phyloP scores from a whole-genome alignment of 164 flowering plant species.

The Cinnamomum chago region DNA sequence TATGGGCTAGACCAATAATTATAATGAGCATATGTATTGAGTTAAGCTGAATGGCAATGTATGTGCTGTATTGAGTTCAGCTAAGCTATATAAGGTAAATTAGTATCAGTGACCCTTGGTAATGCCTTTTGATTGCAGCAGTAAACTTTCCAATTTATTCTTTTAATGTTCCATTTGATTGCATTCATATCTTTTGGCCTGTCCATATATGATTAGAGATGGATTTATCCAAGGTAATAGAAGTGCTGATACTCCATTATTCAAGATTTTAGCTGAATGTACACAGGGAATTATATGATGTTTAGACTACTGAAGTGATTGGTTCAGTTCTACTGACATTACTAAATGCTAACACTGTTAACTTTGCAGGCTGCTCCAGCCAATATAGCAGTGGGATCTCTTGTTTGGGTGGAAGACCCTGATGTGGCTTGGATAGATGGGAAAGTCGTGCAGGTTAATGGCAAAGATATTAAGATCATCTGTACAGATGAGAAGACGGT shows the following conservation, averaged over 20 bases:
- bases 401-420: constrained; percentile 85
- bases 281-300: neutral
- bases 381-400: constrained; percentile 54
- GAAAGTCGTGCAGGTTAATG: constrained; percentile 58
- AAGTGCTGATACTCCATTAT: neutral
- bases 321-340: neutral
- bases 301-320: neutral
- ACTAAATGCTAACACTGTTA: neutral
- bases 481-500: constrained; percentile 68
- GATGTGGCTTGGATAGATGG: constrained; percentile 87
- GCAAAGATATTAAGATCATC: constrained; percentile 43
- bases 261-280: neutral
- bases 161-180: neutral
- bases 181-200: neutral
- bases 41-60: neutral
- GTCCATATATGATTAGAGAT: neutral
- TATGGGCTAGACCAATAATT: neutral
- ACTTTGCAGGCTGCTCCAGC: constrained; percentile 42
- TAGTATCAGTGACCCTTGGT: neutral
- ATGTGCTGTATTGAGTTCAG: neutral
- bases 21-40: neutral
- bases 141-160: neutral
- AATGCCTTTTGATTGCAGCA: neutral
- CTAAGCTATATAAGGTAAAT: neutral
- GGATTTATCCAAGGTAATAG: neutral